phyloP scores from a whole-genome alignment of 371 early-diverging fungal genomes.

The Mortierella sp. region DNA sequence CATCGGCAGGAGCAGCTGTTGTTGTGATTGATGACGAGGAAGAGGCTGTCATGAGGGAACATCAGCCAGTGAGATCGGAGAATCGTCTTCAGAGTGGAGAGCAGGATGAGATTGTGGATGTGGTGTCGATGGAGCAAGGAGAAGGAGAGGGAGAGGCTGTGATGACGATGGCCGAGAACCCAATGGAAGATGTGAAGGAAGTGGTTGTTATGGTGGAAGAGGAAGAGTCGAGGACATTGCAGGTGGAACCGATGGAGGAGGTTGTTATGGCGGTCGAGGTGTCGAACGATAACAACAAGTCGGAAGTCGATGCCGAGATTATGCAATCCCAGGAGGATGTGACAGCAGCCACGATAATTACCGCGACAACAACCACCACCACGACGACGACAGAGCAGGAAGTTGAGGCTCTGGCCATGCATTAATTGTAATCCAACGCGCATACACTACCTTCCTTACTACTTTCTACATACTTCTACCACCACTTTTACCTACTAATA shows the following conservation, averaged over 20 bases:
- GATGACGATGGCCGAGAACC: neutral
- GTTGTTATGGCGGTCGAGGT: neutral
- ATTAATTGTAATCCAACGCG: conserved; percentile 2
- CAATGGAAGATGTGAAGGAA: neutral
- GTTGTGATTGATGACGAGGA: neutral
- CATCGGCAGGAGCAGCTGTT: neutral
- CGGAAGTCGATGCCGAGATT: neutral
- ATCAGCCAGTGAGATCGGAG: neutral
- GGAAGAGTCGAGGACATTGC: neutral
- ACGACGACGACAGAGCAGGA: neutral
- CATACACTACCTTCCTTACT: neutral
- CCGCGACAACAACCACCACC: neutral
- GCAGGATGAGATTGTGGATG: conserved; percentile 7
- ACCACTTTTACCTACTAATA: neutral
- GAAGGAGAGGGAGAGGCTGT: neutral
- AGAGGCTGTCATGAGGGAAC: neutral
- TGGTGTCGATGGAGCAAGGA: conserved; percentile 4
- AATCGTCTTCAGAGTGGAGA: neutral
- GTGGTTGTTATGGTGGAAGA: neutral
- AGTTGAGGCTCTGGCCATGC: conserved; percentile 1
- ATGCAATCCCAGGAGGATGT: neutral
- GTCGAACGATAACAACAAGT: neutral
- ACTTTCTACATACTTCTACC: neutral
- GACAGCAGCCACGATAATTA: neutral
- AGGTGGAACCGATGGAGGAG: neutral